Base-by-base conservation (phyloP, 495 filamentous ascomycete species). In the Oleoguttula mirabilis region DNA sequence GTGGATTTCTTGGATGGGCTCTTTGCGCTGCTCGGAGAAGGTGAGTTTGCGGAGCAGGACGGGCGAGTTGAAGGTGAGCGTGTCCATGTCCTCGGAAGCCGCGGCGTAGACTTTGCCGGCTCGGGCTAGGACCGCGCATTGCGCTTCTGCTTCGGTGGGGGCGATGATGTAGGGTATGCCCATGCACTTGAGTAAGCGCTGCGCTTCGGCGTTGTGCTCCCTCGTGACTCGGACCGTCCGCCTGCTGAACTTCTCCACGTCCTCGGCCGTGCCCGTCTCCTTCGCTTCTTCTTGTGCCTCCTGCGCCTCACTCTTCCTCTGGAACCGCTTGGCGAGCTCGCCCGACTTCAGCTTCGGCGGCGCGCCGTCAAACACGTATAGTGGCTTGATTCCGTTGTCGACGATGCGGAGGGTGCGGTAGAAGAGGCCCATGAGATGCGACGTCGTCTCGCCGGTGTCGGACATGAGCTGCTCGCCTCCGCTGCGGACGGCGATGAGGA, bases 81-180 rank as follows among this genome's bases (percentile, higher is more conserved):
- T 99, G 57, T 99, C 90, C 90, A 99, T 99, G 66, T 99, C 90
- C 66, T 99, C 90, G 31, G 80, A 88, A 1, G 90, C 90, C 20
- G 90, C 90, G 12, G 87, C 90, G 50, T 90, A 99, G 23, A 98
- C 90, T 65, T 95, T 96, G 10, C 85, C 88, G 12, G 83, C 90
- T 40, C 83, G 71, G 2, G 90, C 90, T 40, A 99, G 70, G 22
- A 79, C 81, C 0, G 90, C 92, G 52, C 90, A 98, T 55, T 98
- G 90, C 1, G 90, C 90, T 65, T 98, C 90, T 4, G 90, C 90
- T 62, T 98, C 90, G 5, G 92, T 96, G 0, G 90, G 90, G 0
- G 90, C 92, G 59, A 90, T 71, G 36, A 98, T 88, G 55, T 82
- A 96, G 5, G 90, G 90, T 31, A 98, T 79, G 12, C 90, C 90